A percentile compares a stretch with the other conserved stretches of the same genome.
phyloP scores from a whole-genome alignment of 2,329 filamentous ascomycete genomes.

The Colletotrichum nymphaeae region DNA sequence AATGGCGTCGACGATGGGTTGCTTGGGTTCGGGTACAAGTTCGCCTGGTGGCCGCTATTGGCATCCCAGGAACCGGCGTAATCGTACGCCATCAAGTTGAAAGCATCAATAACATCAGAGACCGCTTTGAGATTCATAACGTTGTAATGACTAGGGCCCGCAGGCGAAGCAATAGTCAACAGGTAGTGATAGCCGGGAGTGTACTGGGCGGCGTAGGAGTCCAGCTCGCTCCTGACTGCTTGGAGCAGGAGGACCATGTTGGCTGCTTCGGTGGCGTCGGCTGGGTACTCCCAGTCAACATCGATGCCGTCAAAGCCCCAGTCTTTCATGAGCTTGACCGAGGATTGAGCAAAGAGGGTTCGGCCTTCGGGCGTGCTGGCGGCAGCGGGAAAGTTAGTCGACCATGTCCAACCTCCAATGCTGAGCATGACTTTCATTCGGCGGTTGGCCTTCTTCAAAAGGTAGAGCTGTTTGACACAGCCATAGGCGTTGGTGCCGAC shows the following conservation, averaged over 20 bases:
- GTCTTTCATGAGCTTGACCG: conserved; percentile 77
- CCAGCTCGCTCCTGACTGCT: conserved; percentile 56
- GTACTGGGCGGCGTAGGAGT: conserved; percentile 52
- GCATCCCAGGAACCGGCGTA: conserved; percentile 76
- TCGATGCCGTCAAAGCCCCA: conserved; percentile 70
- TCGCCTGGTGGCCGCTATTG: conserved; percentile 74
- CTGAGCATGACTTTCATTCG: conserved; percentile 82
- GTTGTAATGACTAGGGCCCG: conserved; percentile 59
- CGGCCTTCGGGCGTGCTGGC: conserved; percentile 72
- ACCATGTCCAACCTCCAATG: conserved; percentile 86
- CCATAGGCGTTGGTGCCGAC: conserved; percentile 73
- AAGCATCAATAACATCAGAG: conserved; percentile 64
- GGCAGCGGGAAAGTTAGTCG: conserved; percentile 73
- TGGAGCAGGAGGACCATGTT: conserved; percentile 56
- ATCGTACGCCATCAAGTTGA: conserved; percentile 77
- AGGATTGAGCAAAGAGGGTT: conserved; percentile 73
- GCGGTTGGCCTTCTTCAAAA: conserved; percentile 81
- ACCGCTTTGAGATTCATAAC: conserved; percentile 63
- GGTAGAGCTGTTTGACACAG: conserved; percentile 79
- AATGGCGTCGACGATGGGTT: conserved; percentile 73
- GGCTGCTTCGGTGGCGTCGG: conserved; percentile 50
- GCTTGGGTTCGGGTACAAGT: conserved; percentile 67
- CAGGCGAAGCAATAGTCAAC: conserved; percentile 63
- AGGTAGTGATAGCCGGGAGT: conserved; percentile 59
- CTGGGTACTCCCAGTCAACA: conserved; percentile 68